Conservation (phyloP, 2,329 filamentous ascomycete species). For the Zasmidium citrigriseum region DNA sequence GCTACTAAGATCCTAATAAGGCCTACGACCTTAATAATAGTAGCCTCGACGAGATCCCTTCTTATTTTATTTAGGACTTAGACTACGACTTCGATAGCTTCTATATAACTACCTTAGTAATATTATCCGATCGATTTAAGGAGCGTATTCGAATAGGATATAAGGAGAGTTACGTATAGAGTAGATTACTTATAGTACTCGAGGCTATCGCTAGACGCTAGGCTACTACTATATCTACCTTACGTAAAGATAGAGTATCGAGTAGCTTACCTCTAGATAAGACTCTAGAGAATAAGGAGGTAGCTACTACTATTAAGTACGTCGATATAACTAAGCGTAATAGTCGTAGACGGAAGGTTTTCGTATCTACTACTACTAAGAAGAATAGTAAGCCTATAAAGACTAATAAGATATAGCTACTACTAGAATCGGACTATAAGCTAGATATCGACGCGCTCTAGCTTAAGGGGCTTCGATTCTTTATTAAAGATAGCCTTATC, state of each 20-base stretch:
- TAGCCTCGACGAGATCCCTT: background rate
- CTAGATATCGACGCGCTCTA: background rate
- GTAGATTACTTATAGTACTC: background rate
- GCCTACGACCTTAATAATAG: background rate
- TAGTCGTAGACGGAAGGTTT: background rate
- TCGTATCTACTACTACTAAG: slow-evolving; percentile 17
- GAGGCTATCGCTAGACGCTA: background rate
- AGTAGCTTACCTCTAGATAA: slow-evolving; percentile 7
- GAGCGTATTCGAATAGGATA: background rate
- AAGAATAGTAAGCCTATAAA: too few species aligned
- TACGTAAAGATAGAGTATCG: background rate
- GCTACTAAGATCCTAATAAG: background rate
- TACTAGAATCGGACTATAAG: background rate
- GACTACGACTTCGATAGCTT: background rate
- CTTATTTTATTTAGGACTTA: background rate
- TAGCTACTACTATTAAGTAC: background rate
- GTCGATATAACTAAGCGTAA: background rate
- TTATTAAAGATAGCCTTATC: too few species aligned
- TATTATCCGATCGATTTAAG: background rate
- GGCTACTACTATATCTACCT: background rate
- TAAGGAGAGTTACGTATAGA: background rate
- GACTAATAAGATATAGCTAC: background rate
- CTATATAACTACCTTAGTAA: background rate
- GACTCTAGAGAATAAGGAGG: background rate
- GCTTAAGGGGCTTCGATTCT: too few species aligned